Evolutionary conservation across 148 eudicot genomes (phyloP).

Genomic region (Talinum fruticosum): DNA sequence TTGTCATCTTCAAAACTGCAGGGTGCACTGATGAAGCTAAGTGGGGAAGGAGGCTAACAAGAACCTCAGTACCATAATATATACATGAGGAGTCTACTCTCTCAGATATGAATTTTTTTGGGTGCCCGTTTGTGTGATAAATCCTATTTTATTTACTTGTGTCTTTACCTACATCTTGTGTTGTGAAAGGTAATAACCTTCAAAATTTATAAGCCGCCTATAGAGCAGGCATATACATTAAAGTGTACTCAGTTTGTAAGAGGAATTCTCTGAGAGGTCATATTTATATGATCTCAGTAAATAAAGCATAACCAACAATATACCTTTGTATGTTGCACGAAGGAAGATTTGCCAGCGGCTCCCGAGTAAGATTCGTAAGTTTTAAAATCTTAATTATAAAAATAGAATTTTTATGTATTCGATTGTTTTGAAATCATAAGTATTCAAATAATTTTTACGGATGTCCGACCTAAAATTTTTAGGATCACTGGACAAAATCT

Average conservation of each 20-base stretch:
- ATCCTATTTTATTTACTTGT: neutral
- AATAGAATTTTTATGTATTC: no score
- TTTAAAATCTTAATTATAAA: no score
- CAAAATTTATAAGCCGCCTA: neutral
- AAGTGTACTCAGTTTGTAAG: neutral
- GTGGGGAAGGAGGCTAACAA: neutral
- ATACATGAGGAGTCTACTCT: neutral
- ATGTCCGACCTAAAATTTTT: no score
- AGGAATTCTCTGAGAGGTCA: neutral
- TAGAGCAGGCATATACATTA: neutral
- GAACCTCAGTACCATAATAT: conserved; percentile 3
- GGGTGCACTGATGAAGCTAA: conserved; percentile 10
- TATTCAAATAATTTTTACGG: no score
- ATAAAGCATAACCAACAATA: neutral
- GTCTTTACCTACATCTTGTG: neutral
- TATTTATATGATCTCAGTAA: neutral
- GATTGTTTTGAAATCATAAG: no score
- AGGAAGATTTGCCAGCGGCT: no score
- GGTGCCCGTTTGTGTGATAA: neutral
- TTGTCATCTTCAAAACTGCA: neutral
- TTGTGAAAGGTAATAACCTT: neutral
- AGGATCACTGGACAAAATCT: no score
- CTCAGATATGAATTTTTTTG: neutral
- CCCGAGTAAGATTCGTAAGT: no score
- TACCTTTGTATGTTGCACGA: no score